A percentile compares a stretch with the other conserved stretches of the same genome.
Evolutionary conservation across 805 yeast species (phyloP).

Genomic region (Ogataea ganodermae): DNA sequence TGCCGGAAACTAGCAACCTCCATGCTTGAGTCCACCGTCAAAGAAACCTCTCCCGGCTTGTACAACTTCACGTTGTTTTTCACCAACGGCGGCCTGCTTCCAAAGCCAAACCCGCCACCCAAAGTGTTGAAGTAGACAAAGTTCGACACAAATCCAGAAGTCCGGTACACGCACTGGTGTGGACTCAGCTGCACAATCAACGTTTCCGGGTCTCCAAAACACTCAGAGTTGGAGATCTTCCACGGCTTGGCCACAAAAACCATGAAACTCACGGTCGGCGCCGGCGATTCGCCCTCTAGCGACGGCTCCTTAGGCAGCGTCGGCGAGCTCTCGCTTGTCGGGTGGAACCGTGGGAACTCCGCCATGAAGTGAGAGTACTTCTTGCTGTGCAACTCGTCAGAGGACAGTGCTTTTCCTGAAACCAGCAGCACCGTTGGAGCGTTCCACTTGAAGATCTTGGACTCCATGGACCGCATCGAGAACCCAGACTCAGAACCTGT

Average conservation of each 20-base stretch:
- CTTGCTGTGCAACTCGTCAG: conserved; percentile 40
- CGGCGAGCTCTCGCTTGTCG: conserved; percentile 16
- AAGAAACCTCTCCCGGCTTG: conserved; percentile 74
- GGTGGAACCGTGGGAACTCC: conserved; percentile 46
- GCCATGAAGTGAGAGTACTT: conserved; percentile 54
- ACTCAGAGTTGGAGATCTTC: conserved; percentile 68
- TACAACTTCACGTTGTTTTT: conserved; percentile 47
- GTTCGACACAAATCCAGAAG: conserved; percentile 23
- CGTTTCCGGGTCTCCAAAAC: conserved; percentile 65
- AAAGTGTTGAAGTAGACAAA: conserved; percentile 66
- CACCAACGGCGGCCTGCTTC: conserved; percentile 63
- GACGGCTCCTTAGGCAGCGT: neutral
- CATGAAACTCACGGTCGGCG: conserved; percentile 47
- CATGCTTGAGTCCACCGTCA: conserved; percentile 73
- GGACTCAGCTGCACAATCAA: conserved; percentile 72
- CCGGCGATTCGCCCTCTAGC: neutral
- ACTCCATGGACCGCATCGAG: conserved; percentile 83
- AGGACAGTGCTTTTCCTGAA: conserved; percentile 52
- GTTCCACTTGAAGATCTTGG: conserved; percentile 84
- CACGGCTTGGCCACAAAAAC: conserved; percentile 72
- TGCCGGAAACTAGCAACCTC: conserved; percentile 84
- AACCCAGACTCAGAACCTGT: conserved; percentile 79
- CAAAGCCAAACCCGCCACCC: conserved; percentile 86
- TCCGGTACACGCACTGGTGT: conserved; percentile 53
- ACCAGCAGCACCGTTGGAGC: conserved; percentile 79